Percentiles rank a stretch among this genome's conserved stretches.
These are phyloP conservation scores for Capsicum rhomboideum DNA, from an alignment of 257 asterid genomes.

Conservation along the genomic window DNA sequence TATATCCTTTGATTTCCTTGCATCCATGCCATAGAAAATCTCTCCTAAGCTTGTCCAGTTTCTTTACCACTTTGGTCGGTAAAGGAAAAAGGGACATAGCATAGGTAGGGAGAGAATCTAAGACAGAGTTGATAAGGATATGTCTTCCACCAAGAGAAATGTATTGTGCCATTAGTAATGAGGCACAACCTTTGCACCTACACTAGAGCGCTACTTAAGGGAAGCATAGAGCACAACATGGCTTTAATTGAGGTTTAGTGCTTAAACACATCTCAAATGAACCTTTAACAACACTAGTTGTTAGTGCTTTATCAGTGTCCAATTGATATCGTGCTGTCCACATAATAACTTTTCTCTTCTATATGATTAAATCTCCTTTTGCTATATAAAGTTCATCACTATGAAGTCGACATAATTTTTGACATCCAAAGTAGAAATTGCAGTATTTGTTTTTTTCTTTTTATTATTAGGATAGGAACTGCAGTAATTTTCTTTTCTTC, in stretches of 20 bases:
- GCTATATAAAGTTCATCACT: background rate
- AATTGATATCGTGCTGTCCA: background rate
- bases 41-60: too few relatives aligned
- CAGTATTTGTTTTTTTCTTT: background rate
- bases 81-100: too few relatives aligned
- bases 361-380: background rate
- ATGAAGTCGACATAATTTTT: background rate
- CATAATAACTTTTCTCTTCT: background rate
- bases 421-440: background rate
- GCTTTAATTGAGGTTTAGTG: background rate
- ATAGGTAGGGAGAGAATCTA: too few relatives aligned
- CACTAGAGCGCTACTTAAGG: background rate
- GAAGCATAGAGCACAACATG: background rate
- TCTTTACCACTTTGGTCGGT: too few relatives aligned
- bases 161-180: background rate
- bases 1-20: too few relatives aligned
- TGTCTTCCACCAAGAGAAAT: too few relatives aligned
- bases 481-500: background rate
- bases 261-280: background rate
- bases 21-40: too few relatives aligned
- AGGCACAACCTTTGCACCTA: background rate
- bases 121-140: too few relatives aligned
- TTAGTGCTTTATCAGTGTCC: background rate
- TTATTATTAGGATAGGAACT: background rate
- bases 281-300: background rate